Conservation (phyloP, 2,329 filamentous ascomycete genomes). For the Beauveria varroae region DNA sequence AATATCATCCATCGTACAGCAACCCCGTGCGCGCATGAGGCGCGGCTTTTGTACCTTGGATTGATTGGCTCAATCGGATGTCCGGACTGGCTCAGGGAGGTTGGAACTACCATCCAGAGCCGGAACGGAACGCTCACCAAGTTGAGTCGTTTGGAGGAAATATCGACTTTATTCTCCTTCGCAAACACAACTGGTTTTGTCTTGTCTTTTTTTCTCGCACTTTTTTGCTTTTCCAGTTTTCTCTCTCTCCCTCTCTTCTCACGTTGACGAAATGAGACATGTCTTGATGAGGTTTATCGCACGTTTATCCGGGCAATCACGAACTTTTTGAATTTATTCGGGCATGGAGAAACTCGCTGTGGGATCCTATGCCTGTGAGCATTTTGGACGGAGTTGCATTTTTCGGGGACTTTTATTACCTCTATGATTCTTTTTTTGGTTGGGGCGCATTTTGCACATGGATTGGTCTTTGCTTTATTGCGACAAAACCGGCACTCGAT, state of each 20-base stretch:
- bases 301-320: neutral
- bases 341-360: neutral
- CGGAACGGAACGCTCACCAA: no score
- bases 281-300: slow-evolving; percentile 22
- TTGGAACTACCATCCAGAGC: no score
- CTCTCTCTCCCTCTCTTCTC: neutral
- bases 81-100: no score
- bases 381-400: slow-evolving; percentile 8
- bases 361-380: slow-evolving; percentile 3
- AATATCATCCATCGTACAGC: neutral
- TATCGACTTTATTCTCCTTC: no score
- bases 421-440: neutral
- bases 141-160: no score
- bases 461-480: neutral
- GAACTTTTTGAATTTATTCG: neutral
- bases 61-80: no score
- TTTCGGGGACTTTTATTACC: neutral
- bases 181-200: slow-evolving; percentile 5
- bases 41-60: no score
- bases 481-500: neutral
- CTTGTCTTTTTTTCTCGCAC: slow-evolving; percentile 16
- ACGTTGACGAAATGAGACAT: slow-evolving; percentile 23
- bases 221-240: slow-evolving; percentile 15
- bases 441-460: neutral
- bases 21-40: neutral